Evolutionary conservation across 176 grass and related monocot species (phyloP).

Genomic region (Paspalum notatum): DNA sequence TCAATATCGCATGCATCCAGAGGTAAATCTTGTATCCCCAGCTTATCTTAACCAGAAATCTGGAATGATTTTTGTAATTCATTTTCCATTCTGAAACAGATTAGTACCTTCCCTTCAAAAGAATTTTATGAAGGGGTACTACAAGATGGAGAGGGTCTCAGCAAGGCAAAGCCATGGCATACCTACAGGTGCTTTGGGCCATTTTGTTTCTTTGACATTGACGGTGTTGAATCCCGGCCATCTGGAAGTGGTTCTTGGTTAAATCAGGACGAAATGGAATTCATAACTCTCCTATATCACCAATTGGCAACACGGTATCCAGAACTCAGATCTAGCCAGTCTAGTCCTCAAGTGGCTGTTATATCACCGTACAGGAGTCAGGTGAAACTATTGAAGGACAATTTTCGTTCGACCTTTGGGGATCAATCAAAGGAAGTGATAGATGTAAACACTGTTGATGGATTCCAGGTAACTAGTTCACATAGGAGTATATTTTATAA

Average conservation of each 20-base stretch:
- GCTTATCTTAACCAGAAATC: conserved; percentile 27
- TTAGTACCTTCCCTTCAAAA: conserved; percentile 94
- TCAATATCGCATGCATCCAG: conserved; percentile 98
- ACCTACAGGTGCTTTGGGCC: conserved; percentile 75
- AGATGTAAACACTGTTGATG: conserved; percentile 97
- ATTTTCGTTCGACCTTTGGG: conserved; percentile 80
- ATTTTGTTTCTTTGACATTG: conserved; percentile 97
- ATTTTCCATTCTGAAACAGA: conserved; percentile 55
- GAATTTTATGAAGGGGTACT: conserved; percentile 87
- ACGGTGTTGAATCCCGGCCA: conserved; percentile 74
- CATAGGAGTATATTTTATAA: conserved; percentile 11
- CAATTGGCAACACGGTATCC: conserved; percentile 63
- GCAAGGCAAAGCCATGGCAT: conserved; percentile 68
- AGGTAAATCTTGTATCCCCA: conserved; percentile 50
- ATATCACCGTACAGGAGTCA: conserved; percentile 91
- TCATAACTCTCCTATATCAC: conserved; percentile 84
- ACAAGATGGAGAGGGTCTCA: conserved; percentile 76
- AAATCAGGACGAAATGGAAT: conserved; percentile 85
- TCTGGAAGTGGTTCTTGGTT: conserved; percentile 89
- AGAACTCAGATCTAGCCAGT: conserved; percentile 75
- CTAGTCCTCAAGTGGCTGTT: conserved; percentile 69
- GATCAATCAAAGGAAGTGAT: conserved; percentile 80
- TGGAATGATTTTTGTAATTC: conserved; percentile 32
- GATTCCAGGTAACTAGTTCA: conserved; percentile 79
- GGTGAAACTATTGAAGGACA: conserved; percentile 75